phyloP scores from a whole-genome alignment of 352 stramenopile genomes.

The Phytophthora meadii region DNA sequence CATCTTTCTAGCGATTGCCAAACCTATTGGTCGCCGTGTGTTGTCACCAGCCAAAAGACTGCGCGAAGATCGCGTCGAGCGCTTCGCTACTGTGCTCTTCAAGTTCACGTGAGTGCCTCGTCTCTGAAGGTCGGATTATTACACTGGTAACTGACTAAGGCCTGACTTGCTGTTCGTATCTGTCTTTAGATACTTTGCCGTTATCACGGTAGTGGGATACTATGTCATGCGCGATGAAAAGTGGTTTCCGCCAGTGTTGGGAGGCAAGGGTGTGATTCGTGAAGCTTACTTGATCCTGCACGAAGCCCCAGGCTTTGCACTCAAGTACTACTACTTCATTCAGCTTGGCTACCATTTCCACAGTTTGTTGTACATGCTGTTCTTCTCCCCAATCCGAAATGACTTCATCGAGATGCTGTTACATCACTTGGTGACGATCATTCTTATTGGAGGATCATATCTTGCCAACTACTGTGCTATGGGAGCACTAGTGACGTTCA shows the following conservation, averaged over 20 bases:
- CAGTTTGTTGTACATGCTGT: slow-evolving; percentile 61
- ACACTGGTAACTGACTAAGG: slow-evolving; percentile 17
- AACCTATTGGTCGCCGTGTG: slow-evolving; percentile 33
- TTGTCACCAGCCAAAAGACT: slow-evolving; percentile 36
- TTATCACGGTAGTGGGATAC: slow-evolving; percentile 45
- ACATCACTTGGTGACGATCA: slow-evolving; percentile 64
- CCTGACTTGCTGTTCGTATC: slow-evolving; percentile 3
- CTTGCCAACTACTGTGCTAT: slow-evolving; percentile 59
- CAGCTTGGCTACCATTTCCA: slow-evolving; percentile 68
- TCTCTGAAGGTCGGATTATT: slow-evolving; percentile 29
- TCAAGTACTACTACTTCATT: slow-evolving; percentile 61
- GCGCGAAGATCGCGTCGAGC: slow-evolving; percentile 39
- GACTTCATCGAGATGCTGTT: slow-evolving; percentile 71
- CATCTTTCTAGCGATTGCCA: slow-evolving; percentile 27
- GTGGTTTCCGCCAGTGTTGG: slow-evolving; percentile 56
- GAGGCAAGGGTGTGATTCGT: slow-evolving; percentile 42
- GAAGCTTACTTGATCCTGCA: slow-evolving; percentile 40
- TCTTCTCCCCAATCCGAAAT: slow-evolving; percentile 64
- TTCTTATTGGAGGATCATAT: slow-evolving; percentile 65
- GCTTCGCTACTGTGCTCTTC: slow-evolving; percentile 48
- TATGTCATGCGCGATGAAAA: slow-evolving; percentile 56
- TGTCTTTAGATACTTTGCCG: slow-evolving; percentile 36
- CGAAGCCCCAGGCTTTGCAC: slow-evolving; percentile 33
- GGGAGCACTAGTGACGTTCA: slow-evolving; percentile 56
- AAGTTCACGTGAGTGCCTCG: slow-evolving; percentile 41